Conservation (phyloP, 2,329 filamentous ascomycete species). For the Pleoardoris graminearum region DNA sequence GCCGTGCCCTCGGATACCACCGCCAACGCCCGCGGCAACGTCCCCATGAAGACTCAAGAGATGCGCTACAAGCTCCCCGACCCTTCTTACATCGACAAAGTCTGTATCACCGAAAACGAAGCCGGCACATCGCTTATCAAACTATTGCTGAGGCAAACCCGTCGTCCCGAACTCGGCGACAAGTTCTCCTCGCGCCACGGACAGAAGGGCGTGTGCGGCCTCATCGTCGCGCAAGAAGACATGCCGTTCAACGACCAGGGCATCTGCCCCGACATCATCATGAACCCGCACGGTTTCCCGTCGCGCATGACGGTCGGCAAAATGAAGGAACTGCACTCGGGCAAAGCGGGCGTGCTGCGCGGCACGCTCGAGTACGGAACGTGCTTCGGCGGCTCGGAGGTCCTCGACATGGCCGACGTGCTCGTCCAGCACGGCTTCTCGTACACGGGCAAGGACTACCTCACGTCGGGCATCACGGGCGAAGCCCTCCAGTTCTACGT, state of each 20-base stretch:
- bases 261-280: slow-evolving; percentile 97
- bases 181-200: slow-evolving; percentile 99
- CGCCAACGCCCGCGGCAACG: slow-evolving; percentile 67
- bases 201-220: slow-evolving; percentile 95
- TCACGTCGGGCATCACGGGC: slow-evolving; percentile 92
- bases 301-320: slow-evolving; percentile 99
- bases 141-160: slow-evolving; percentile 92
- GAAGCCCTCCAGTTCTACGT: slow-evolving; percentile 94
- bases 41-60: slow-evolving; percentile 61
- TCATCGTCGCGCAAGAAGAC: slow-evolving; percentile 95
- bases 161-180: slow-evolving; percentile 91
- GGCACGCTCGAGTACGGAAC: slow-evolving; percentile 90
- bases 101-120: slow-evolving; percentile 89
- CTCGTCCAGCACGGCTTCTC: slow-evolving; percentile 88
- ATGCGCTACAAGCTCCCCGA: slow-evolving; percentile 83
- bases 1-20: slow-evolving; percentile 78
- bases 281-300: slow-evolving; percentile 99
- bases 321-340: slow-evolving; percentile 90
- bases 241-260: slow-evolving; percentile 93
- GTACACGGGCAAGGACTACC: slow-evolving; percentile 96
- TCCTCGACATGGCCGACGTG: slow-evolving; percentile 86
- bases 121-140: slow-evolving; percentile 84
- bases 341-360: slow-evolving; percentile 86
- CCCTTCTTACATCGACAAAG: slow-evolving; percentile 90
- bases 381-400: slow-evolving; percentile 79